Conservation (phyloP, 2,329 filamentous ascomycete genomes). For the Beauveria scarabaeidicola region DNA sequence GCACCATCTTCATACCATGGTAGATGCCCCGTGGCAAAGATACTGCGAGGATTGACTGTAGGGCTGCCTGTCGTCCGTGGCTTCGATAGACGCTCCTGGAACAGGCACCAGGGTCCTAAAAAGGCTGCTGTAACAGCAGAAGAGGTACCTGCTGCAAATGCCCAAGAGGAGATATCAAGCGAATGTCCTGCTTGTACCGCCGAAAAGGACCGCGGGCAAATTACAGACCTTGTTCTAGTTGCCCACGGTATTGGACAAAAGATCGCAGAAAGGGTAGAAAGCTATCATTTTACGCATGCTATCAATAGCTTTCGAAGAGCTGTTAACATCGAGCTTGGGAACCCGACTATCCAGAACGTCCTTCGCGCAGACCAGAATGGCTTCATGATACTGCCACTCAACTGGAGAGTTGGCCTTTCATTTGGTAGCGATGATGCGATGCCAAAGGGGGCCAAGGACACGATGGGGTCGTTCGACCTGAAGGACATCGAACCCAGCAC, state of each 20-base stretch:
- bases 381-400: conserved; percentile 88
- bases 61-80: conserved; percentile 84
- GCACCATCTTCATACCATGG: conserved; percentile 81
- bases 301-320: conserved; percentile 84
- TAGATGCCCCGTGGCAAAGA: conserved; percentile 71
- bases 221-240: conserved; percentile 82
- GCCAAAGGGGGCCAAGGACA: conserved; percentile 44
- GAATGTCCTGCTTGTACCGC: conserved; percentile 51
- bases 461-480: conserved; percentile 53
- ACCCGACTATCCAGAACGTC: conserved; percentile 62
- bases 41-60: conserved; percentile 72
- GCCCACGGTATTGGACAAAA: conserved; percentile 97
- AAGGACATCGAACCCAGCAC: conserved; percentile 89
- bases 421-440: conserved; percentile 71
- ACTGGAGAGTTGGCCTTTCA: conserved; percentile 84
- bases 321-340: conserved; percentile 75
- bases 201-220: conserved; percentile 56
- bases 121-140: conserved; percentile 22
- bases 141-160: conserved; percentile 18
- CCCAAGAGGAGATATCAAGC: conserved; percentile 19
- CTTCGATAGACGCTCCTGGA: conserved; percentile 73
- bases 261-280: conserved; percentile 86
- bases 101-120: conserved; percentile 53
- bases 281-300: conserved; percentile 93
- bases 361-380: conserved; percentile 73